Conservation (phyloP, 2,329 filamentous ascomycete genomes). For the Lachnellula arida region DNA sequence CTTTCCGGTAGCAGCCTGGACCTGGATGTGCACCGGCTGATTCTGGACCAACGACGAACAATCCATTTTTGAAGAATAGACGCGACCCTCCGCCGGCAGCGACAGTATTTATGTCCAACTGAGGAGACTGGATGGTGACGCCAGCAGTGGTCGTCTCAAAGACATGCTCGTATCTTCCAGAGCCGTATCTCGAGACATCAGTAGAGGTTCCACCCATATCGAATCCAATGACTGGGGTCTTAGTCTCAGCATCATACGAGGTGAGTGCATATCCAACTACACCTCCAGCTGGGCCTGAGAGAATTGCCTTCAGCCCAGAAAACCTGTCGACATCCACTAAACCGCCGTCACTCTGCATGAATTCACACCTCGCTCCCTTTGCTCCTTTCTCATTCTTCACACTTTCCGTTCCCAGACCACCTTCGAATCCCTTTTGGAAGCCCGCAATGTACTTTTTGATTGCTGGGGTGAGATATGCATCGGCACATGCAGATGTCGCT, state of each 20-base stretch:
- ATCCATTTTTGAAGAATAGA: conserved; percentile 81
- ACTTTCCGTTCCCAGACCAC: conserved; percentile 71
- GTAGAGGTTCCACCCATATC: conserved; percentile 95
- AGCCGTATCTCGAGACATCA: conserved; percentile 82
- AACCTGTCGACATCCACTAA: conserved; percentile 71
- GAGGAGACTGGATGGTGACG: conserved; percentile 89
- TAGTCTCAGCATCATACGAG: conserved; percentile 78
- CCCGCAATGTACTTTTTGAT: conserved; percentile 69
- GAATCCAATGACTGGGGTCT: conserved; percentile 85
- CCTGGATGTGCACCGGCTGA: conserved; percentile 86
- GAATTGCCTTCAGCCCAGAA: conserved; percentile 74
- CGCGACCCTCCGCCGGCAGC: conserved; percentile 83
- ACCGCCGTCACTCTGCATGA: conserved; percentile 73
- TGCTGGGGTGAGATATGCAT: conserved; percentile 68
- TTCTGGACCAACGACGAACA: conserved; percentile 88
- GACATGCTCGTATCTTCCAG: conserved; percentile 84
- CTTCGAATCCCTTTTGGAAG: conserved; percentile 75
- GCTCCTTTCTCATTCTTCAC: conserved; percentile 61
- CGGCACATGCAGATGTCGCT: conserved; percentile 66
- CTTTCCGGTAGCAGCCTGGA: conserved; percentile 86
- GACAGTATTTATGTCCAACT: conserved; percentile 92
- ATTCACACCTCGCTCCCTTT: conserved; percentile 79
- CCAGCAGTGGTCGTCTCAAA: conserved; percentile 92
- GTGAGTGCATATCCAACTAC: conserved; percentile 92
- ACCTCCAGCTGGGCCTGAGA: conserved; percentile 88